Evolutionary conservation across 2,329 filamentous ascomycete species (phyloP).

Genomic region (Bertia moriformis): DNA sequence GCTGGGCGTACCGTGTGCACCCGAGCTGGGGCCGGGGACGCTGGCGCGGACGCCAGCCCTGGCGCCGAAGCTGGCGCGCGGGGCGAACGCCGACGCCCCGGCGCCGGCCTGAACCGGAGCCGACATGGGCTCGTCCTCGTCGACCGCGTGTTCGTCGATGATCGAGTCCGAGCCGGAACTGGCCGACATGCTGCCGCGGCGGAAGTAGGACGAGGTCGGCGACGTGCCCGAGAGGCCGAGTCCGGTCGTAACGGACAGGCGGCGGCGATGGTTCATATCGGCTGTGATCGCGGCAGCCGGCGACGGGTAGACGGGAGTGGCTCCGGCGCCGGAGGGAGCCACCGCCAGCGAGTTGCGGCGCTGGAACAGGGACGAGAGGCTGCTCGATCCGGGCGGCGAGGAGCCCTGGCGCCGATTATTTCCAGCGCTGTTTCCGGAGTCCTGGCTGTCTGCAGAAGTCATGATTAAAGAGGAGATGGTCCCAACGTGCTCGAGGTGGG

Average conservation of each 20-base stretch:
- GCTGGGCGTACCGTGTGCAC: conserved; percentile 13
- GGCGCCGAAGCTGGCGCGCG: conserved; percentile 81
- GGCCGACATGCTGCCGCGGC: conserved; percentile 58
- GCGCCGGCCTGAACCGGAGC: conserved; percentile 42
- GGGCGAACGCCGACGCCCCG: conserved; percentile 61
- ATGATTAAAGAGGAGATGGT: conserved; percentile 4
- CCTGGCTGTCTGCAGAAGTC: conserved; percentile 26
- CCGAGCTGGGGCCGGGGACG: conserved; percentile 31
- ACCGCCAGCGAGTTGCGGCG: conserved; percentile 31
- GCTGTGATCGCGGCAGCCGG: conserved; percentile 25
- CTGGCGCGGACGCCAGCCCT: conserved; percentile 56
- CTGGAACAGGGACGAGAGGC: conserved; percentile 33
- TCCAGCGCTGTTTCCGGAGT: conserved; percentile 19
- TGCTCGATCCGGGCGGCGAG: conserved; percentile 16
- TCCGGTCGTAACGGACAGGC: conserved; percentile 58
- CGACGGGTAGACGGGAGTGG: conserved; percentile 22
- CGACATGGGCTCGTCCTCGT: conserved; percentile 51
- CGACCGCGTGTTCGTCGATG: conserved; percentile 61
- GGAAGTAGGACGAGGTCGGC: conserved; percentile 38
- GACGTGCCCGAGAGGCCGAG: conserved; percentile 60
- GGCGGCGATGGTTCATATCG: conserved; percentile 42
- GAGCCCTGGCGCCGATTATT: conserved; percentile 26
- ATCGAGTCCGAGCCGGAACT: conserved; percentile 40
- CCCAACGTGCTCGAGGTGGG: too few species aligned
- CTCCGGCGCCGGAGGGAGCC: too few species aligned